A percentile compares a stretch with the other conserved stretches of the same genome.
Evolutionary conservation across 768 basidiomycete species (phyloP).

Genomic region (Tubosaeta sp.): DNA sequence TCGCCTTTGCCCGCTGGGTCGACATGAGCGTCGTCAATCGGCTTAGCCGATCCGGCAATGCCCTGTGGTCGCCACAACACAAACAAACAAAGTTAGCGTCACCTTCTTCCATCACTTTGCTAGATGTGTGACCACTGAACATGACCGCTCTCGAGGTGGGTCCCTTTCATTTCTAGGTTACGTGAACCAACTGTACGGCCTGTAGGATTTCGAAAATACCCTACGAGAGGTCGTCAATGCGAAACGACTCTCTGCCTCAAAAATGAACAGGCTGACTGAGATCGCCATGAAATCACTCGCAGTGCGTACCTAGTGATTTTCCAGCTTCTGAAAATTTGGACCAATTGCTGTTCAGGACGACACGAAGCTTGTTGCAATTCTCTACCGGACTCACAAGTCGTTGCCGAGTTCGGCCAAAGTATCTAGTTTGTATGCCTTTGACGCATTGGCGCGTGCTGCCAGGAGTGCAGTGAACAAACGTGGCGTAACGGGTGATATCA

Average conservation of each 20-base stretch:
- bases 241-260: constrained; percentile 83
- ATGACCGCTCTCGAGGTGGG: constrained; percentile 45
- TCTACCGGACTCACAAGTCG: constrained; percentile 87
- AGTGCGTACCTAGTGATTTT: constrained; percentile 41
- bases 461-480: constrained; percentile 64
- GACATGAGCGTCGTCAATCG: constrained; percentile 41
- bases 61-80: constrained; percentile 29
- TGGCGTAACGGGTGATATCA: constrained; percentile 50
- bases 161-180: not conserved
- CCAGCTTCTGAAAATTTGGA: not conserved
- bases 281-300: constrained; percentile 73
- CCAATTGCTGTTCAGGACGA: constrained; percentile 53
- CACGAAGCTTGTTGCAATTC: constrained; percentile 79
- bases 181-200: constrained; percentile 4
- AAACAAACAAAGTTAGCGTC: constrained; percentile 35
- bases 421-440: constrained; percentile 88
- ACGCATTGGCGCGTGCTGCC: constrained; percentile 86
- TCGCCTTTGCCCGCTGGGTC: constrained; percentile 59
- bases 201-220: constrained; percentile 73
- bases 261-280: constrained; percentile 74
- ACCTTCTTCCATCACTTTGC: constrained; percentile 9
- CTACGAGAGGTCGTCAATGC: constrained; percentile 79
- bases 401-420: constrained; percentile 67
- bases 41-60: constrained; percentile 15
- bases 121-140: constrained; percentile 19